Conservation (phyloP, 2,329 filamentous ascomycete genomes). For the Colletotrichum scovillei region DNA sequence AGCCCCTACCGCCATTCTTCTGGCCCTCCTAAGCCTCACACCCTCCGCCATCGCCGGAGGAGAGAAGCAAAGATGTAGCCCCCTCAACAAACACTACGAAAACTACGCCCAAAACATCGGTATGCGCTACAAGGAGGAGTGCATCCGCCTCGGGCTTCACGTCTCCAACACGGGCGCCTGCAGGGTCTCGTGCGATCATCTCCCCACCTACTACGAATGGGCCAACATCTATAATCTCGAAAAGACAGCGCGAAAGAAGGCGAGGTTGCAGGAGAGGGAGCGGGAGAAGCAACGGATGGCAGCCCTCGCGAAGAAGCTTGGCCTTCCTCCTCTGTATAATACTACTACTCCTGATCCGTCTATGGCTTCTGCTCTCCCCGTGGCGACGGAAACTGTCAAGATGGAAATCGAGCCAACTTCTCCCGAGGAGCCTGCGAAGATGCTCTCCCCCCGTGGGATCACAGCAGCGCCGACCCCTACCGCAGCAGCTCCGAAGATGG, state of each 20-base stretch:
- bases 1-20: background rate
- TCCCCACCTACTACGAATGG: background rate
- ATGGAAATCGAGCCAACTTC: background rate
- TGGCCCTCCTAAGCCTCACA: background rate
- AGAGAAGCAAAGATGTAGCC: background rate
- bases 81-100: no score
- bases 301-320: no score
- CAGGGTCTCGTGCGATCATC: background rate
- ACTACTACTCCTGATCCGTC: background rate
- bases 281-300: no score
- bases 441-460: background rate
- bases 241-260: no score
- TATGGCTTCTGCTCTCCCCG: no score
- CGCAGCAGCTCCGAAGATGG: background rate
- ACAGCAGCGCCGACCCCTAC: background rate
- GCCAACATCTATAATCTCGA: background rate
- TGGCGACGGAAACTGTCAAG: no score
- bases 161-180: background rate
- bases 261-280: no score
- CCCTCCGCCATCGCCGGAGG: background rate
- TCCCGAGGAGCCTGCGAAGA: background rate
- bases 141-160: background rate
- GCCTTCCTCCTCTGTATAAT: background rate
- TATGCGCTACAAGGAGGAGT: background rate
- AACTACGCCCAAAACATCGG: background rate